Evolutionary conservation across 2,329 filamentous ascomycete species (phyloP), one percentile per base, ranked within the genome.

Genomic region (Blastomyces parvus): DNA sequence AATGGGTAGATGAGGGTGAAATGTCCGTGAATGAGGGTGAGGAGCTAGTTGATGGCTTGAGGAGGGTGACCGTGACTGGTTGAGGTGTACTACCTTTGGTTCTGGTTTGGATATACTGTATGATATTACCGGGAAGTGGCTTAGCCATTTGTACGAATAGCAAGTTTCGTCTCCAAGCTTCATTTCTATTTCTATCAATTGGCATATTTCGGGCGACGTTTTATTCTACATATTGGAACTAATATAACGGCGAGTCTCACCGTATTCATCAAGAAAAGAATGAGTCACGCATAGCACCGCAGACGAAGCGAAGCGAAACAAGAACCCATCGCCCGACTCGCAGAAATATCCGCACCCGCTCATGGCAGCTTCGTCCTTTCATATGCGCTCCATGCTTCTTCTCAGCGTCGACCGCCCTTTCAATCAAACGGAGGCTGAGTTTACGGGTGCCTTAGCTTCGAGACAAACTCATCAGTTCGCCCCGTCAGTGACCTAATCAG

Each of bases 1-100:
- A 71, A 59, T 65, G 64, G 66, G 61, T 63, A 36, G 63, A 67
- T 19, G 60, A 25, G 36, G 22, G 14, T 33, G 33, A 56, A n/a
- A 33, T 14, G 27, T 33, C 33, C 33, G 52, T 27, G 27, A 40
- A 25, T 8, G 22, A 22, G 17, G 61, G 46, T 5, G 55, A 8
- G 36, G 33, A 17, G 5, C 14, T 33, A 25, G 30, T 46, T 44
- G 55, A 46, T 38, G 53, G 53, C n/a, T 50, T 61, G 36, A 53
- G n/a, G 30, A 27, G n/a, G 59, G 25, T 7, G 14, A 52, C 44
- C 1, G n/a, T 19, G 59, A 14, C 11, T 59, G 38, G 14, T 33
- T 48, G 33, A 14, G 25, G 38, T n/a, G 14, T 25, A 3, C 25
- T 44, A 25, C 17, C 38, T 60, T 60, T 33, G 14, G 22, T 38